These are phyloP conservation scores for Arctostaphylos glauca DNA, from an alignment of 148 eudicot genomes.

Conservation along the genomic window DNA sequence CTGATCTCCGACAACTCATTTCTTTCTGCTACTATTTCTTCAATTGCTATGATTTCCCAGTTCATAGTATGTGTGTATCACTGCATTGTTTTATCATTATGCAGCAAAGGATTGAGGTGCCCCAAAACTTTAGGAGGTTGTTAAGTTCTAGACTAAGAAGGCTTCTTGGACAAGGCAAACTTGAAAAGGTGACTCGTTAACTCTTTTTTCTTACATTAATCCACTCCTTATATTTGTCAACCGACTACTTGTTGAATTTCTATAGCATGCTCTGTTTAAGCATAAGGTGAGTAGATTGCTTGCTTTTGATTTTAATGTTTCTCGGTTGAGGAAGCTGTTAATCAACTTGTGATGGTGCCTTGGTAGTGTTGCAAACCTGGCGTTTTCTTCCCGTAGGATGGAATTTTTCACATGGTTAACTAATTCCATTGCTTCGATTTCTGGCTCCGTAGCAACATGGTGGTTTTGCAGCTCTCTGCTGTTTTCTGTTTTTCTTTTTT, in stretches of 20 bases:
- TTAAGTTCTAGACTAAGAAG: constrained; percentile 69
- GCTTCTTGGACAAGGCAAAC: constrained; percentile 66
- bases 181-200: constrained; percentile 59
- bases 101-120: constrained; percentile 76
- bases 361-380: neutral
- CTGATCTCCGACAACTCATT: constrained; percentile 2
- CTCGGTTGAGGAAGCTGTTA: neutral
- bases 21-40: neutral
- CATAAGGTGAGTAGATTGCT: neutral
- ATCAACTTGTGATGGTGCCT: neutral
- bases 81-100: constrained; percentile 20
- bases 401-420: neutral
- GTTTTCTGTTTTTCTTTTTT: neutral
- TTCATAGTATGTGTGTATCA: neutral
- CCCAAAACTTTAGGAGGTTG: constrained; percentile 66
- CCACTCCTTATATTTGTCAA: neutral
- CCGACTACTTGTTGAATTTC: neutral
- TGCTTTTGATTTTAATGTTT: neutral
- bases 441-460: neutral
- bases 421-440: neutral
- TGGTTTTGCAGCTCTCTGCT: neutral
- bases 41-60: neutral
- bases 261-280: neutral
- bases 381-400: neutral
- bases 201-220: neutral